Evolutionary conservation across 1,284 basidiomycete genomes (phyloP), one percentile per base, ranked within the genome.

Genomic region (Melampsora americana): DNA sequence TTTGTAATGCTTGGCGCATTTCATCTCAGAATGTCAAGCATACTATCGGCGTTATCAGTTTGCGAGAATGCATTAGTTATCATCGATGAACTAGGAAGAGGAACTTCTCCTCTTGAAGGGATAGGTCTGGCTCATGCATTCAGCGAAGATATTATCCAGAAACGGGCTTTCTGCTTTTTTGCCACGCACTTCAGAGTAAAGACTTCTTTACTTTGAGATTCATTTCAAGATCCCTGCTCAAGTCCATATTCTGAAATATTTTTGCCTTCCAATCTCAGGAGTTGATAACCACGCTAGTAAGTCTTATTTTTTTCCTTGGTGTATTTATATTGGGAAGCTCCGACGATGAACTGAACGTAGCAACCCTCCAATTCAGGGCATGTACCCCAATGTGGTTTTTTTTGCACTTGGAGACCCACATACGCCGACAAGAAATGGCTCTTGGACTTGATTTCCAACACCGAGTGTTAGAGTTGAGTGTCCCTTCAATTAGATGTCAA

Each of bases 101-200:
- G 93, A 2, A 96, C 95, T 0, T 90, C 92, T 3, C 89, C 93
- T 0, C 84, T 86, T 61, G 93, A 96, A 81, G 94, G 95, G 0
- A 84, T 93, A 16, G 95, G 93, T 0, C 90, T 98, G 65, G 90
- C 92, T 0, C 91, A 95, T 83, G 94, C 95, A 0, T 91, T 98
- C 76, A 92, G 92, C 0, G 95, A 98, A 82, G 88, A 88, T 59
- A 86, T 98, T 73, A 89, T 96, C 16, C 66, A 62, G 48, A 53
- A 53, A 7, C 64, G 56, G 48, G 56, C 73, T 2, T 76, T 76
- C 44, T 76, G 73, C 59, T 76, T 76, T 23, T 76, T 76, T 56
- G 66, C 73, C 16, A 76, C 73, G 23, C 73, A 76, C 61, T 76
- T 69, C 56, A 68, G 66, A 44, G 73, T 76, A 23, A 69, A 66